These are phyloP conservation scores for Fusarium sororula DNA, from an alignment of 2,329 filamentous ascomycete genomes.

Conservation along the genomic window DNA sequence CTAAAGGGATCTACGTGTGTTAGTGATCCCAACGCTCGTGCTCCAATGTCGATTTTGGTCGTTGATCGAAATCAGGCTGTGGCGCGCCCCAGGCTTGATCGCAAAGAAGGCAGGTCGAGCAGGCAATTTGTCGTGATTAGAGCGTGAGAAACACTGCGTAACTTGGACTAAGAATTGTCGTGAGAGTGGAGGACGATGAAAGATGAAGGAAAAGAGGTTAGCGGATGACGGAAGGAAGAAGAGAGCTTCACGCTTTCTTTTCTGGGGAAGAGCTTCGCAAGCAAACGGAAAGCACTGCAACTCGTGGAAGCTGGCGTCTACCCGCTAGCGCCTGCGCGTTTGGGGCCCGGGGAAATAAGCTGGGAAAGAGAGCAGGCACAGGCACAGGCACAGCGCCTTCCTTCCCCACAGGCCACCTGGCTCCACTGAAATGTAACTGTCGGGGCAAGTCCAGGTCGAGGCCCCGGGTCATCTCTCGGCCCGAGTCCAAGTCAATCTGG, in stretches of 20 bases:
- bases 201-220: background rate
- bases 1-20: background rate
- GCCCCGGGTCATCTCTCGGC: slow-evolving; percentile 16
- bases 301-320: slow-evolving; percentile 30
- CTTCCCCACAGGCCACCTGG: slow-evolving; percentile 7
- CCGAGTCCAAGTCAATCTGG: slow-evolving; percentile 20
- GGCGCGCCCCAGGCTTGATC: slow-evolving; percentile 5
- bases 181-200: background rate
- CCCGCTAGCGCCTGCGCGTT: slow-evolving; percentile 32
- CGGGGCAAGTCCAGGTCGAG: background rate
- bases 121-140: background rate
- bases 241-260: slow-evolving; percentile 31
- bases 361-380: slow-evolving; percentile 27
- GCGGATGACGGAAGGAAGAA: slow-evolving; percentile 8
- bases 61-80: slow-evolving; percentile 12
- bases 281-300: slow-evolving; percentile 24
- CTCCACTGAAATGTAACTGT: slow-evolving; percentile 9
- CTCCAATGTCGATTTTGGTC: background rate
- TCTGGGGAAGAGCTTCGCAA: slow-evolving; percentile 37
- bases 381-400: background rate
- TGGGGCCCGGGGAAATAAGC: slow-evolving; percentile 32
- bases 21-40: background rate
- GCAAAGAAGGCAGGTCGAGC: background rate
- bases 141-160: background rate
- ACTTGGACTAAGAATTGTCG: background rate